Base-by-base conservation (phyloP, 805 yeast genomes). In the Candida mattraensis region DNA sequence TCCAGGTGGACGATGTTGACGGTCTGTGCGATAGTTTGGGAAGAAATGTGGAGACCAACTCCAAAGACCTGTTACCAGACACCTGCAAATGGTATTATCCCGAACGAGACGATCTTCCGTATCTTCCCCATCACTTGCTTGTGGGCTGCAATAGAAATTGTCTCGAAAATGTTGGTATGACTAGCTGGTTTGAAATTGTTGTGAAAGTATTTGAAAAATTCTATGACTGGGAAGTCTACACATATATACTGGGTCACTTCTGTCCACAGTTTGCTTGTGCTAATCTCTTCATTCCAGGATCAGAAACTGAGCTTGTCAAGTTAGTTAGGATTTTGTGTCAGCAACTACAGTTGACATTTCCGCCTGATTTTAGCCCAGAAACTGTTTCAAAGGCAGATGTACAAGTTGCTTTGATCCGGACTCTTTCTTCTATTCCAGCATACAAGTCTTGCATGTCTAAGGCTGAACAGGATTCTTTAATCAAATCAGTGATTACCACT, bases 151-250 rank as follows among this genome's bases (percentile, higher is more conserved):
- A 37, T 7, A 33, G 64, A 65, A 17, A 45, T 43, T 33, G 52
- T 45, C 12, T 57, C 47, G 24, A 33, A 35, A 35, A 33, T 22
- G 17, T 10, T 45, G 76, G 76, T 42, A 61, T 77, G n/a, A 51
- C 67, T 4, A 52, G 56, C 11, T 75, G 88, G 82, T 56, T 83
- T 7, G 51, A 64, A 0, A 40, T 78, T 9, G 74, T 80, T 5
- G 54, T 72, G 8, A 59, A 63, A 5, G 64, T 80, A 0, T 51
- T 84, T 45, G 71, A 72, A 9, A 63, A 66, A 3, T 78, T 78
- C 24, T 65, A 74, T 12, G 72, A 74, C 40, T 85, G 91, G 93
- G 91, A 83, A 43, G 54, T 77, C 1, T 85, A 80, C 54, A 77
- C 88, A 0, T 82, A 67, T 49, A 57, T 78, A 1, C 64, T 81